These are phyloP conservation scores for Verticillium longisporum DNA, from an alignment of 2,329 filamentous ascomycete species.

Conservation along the genomic window DNA sequence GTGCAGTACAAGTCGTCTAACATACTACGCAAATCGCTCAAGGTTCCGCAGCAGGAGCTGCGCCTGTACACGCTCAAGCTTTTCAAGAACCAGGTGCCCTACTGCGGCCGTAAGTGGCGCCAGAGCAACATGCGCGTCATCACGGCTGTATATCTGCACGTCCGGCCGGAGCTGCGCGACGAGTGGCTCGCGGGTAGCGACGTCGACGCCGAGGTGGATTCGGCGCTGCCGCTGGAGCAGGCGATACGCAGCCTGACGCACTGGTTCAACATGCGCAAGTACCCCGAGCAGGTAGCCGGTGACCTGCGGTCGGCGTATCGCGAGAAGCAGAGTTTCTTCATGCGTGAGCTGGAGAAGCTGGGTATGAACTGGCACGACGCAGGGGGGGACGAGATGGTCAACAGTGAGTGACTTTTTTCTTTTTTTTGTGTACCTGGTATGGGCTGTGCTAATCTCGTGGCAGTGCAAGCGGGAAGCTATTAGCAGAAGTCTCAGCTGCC, in stretches of 20 bases:
- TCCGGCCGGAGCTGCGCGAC: constrained; percentile 83
- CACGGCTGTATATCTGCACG: constrained; percentile 91
- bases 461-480: constrained; percentile 10
- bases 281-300: constrained; percentile 68
- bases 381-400: constrained; percentile 20
- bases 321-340: constrained; percentile 75
- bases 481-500: background rate
- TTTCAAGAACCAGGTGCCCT: constrained; percentile 97
- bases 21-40: constrained; percentile 85
- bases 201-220: constrained; percentile 89
- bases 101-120: constrained; percentile 96
- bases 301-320: constrained; percentile 52
- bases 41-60: constrained; percentile 80
- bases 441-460: background rate
- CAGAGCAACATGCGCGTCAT: constrained; percentile 99
- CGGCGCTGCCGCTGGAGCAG: constrained; percentile 86
- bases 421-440: no score
- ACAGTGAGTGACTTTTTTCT: constrained; percentile 18
- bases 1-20: constrained; percentile 94
- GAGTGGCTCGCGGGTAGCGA: constrained; percentile 92
- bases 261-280: constrained; percentile 84
- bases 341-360: constrained; percentile 68
- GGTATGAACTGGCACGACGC: constrained; percentile 44
- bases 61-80: constrained; percentile 94
- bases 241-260: constrained; percentile 83